Evolutionary conservation across 2,329 filamentous ascomycete genomes (phyloP), one percentile per base, ranked within the genome.

Genomic region (Aureobasidium sp.): DNA sequence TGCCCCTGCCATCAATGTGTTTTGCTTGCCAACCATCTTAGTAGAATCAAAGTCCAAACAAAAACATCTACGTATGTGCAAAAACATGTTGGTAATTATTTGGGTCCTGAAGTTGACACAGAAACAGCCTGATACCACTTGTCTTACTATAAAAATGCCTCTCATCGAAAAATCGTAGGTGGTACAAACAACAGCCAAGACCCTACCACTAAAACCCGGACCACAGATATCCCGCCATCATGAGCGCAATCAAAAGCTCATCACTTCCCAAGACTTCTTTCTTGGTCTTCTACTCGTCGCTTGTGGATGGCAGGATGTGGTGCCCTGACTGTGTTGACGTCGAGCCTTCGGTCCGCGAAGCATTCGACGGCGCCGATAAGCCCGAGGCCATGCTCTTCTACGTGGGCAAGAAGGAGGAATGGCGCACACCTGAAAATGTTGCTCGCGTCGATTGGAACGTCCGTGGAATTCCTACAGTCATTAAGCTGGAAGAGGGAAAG

Each of bases 381-480:
- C 55, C 55, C 32, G 42, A 58, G 17, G 55, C 42, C 42, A 37
- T 48, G 20, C 29, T 58, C 41, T 58, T 27, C 42, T 58, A 58
- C 32, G 55, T 58, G 32, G 55, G 55, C 41, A 48, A 58, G 32
- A 58, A 58, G 32, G 41, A 47, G 32, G 42, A 47, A 29, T 58
- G 55, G 55, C 41, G 55, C 15, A 48, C 41, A 4, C 41, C 41
- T 7, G 39, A 27, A 2, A 58, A 58, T 23, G 32, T 47, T n/a
- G 55, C 55, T 1, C 41, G 55, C n/a, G 55, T 58, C 6, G 55
- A 58, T 27, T 58, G 55, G 55, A 58, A 58, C 5, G 55, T 58
- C 12, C 20, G 32, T 17, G 32, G 55, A 2, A 48, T 58, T 8
- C 55, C 55, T 37, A 58, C 55, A 6, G 15, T 58, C 20, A 20